These are phyloP conservation scores for Stramenopiles sp. DNA, from an alignment of 352 stramenopile genomes.

Conservation along the genomic window DNA sequence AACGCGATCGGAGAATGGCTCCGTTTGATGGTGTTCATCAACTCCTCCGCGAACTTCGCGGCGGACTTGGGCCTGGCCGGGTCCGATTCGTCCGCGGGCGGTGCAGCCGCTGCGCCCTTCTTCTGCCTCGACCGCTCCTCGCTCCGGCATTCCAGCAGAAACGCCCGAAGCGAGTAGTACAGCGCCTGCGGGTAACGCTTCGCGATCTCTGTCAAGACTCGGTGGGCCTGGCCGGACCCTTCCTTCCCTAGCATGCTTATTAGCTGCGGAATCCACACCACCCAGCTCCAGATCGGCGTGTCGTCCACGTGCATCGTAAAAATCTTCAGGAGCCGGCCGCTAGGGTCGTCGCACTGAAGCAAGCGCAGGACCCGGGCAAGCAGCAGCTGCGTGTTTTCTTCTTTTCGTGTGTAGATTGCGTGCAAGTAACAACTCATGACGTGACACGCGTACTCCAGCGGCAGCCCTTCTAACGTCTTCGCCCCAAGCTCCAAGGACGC, in stretches of 20 bases:
- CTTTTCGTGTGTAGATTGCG: constrained; percentile 60
- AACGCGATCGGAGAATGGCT: constrained; percentile 60
- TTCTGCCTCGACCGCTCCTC: neutral
- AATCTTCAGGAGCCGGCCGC: constrained; percentile 44
- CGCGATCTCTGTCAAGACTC: constrained; percentile 33
- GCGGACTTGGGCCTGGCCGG: constrained; percentile 24
- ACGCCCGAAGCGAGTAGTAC: constrained; percentile 92
- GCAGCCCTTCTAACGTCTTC: neutral
- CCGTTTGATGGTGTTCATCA: constrained; percentile 82
- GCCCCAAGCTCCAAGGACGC: neutral
- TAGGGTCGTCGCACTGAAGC: constrained; percentile 57
- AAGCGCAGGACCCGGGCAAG: constrained; percentile 69
- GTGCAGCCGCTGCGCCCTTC: neutral
- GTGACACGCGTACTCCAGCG: constrained; percentile 30
- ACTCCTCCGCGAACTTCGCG: constrained; percentile 62
- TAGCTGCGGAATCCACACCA: constrained; percentile 93
- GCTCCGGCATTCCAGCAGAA: constrained; percentile 82
- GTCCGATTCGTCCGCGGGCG: neutral
- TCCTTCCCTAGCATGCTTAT: constrained; percentile 75
- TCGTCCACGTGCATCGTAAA: constrained; percentile 78
- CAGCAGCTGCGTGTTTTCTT: constrained; percentile 55
- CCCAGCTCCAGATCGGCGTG: constrained; percentile 93
- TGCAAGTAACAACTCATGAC: constrained; percentile 79
- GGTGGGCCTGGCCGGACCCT: constrained; percentile 47
- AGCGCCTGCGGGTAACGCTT: constrained; percentile 87